Evolutionary conservation across 208 protist species (phyloP).

Genomic region (Acanthamoeba royreba): DNA sequence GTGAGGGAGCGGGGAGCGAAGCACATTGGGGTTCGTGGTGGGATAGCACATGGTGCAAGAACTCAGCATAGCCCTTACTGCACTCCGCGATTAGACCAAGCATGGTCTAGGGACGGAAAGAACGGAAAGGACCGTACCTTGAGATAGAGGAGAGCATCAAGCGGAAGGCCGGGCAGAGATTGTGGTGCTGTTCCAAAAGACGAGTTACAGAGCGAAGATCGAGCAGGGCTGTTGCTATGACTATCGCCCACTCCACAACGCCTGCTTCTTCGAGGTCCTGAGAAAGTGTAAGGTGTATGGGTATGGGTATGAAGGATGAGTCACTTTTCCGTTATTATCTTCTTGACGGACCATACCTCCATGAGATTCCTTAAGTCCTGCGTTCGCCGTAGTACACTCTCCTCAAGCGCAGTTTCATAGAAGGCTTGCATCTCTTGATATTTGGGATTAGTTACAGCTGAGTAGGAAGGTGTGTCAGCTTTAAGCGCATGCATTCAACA

Average conservation of each 20-base stretch:
- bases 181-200: background rate
- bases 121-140: background rate
- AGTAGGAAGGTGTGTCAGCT: too few species aligned
- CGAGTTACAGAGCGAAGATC: background rate
- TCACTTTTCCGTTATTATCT: background rate
- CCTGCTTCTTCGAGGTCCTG: background rate
- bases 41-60: background rate
- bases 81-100: background rate
- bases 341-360: background rate
- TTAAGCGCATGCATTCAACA: too few species aligned
- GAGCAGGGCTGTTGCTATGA: background rate
- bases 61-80: background rate
- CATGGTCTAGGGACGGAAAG: background rate
- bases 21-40: background rate
- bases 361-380: background rate
- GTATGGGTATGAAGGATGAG: background rate
- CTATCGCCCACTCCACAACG: background rate
- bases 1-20: background rate
- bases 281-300: background rate
- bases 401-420: background rate
- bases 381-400: background rate
- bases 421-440: too few species aligned
- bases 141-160: background rate
- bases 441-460: too few species aligned
- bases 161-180: background rate